Base-by-base conservation (phyloP, 2,329 filamentous ascomycete species). In the Monosporascus ibericus region DNA sequence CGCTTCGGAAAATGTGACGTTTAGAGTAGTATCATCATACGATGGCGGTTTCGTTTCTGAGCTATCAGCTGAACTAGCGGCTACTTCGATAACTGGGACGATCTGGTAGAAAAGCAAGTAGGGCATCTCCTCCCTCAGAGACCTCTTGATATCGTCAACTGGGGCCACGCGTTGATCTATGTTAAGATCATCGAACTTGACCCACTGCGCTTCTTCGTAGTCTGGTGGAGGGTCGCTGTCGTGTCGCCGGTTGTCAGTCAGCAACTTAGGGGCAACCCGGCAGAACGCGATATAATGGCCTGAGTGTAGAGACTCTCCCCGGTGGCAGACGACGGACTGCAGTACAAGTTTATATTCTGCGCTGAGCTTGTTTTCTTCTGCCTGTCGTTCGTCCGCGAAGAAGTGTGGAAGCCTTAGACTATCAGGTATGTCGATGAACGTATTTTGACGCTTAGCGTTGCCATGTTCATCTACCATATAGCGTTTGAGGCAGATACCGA, bases 61-160 rank as follows among this genome's bases (percentile, higher is more conserved):
- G 44, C 70, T 70, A 6, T 77, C 75, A 0, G 74, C 72, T 5
- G 78, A 77, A 14, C 73, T 70, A 1, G 72, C 65, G 1, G 76
- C 73, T 7, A 87, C 80, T 52, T 92, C 88, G 30, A 90, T 82
- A 63, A 95, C 90, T 0, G 92, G 92, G 30, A 95, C 81, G 40
- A 97, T 89, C 68, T 96, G 92, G 65, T 96, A 99, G 69, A 97
- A 97, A 0, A 99, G 76, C 6, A 97, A 79, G 67, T 97, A 97
- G 0, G 94, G 92, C 68, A 90, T 95, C 68, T 96, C 92, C n/a
- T 87, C 80, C 59, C 83, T 86, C 48, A 97, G 72, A 0, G 89
- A 86, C 59, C 86, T 73, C 55, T 88, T 85, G 60, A 86, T 82
- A 57, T 96, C 87, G 62, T 95, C 83, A 48, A 96, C 85, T 51